Base-by-base conservation (phyloP, 2,329 filamentous ascomycete species). In the Pseudodiploospora longispora region DNA sequence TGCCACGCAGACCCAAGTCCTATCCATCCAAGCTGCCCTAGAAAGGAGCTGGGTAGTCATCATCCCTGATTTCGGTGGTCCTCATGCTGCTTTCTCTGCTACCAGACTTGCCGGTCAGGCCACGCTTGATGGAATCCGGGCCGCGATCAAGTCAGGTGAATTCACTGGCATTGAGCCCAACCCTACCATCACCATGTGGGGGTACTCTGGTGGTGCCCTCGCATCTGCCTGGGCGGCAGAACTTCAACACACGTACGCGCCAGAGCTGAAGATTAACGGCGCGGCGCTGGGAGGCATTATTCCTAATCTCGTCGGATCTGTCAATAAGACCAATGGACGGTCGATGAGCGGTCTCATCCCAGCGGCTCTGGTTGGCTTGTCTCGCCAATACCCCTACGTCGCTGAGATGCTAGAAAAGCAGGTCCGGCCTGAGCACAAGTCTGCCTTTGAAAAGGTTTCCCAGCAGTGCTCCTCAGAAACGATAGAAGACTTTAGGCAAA, bases 41-140 rank as follows among this genome's bases (percentile, higher is more conserved):
- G 57, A 60, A 5, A 44, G 60, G 50, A 70, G 71, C 6, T 75
- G 70, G 70, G 58, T 67, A 19, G 67, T 76, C 27, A 68, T 64
- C 10, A 56, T 69, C 61, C 70, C 72, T 0, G 73, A 76, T 50
- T 68, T 64, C 43, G 62, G 71, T 43, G 69, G 69, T 1, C 66
- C 67, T 3, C 55, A 56, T 10, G 69, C 68, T 1, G 62, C 68
- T 3, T 75, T 69, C 50, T 53, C 62, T 1, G 64, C 66, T 8
- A 67, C 67, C 38, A 55, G 59, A 6, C 57, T 65, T 10, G 64
- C 63, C 4, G 70, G 67, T 0, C 60, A 72, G 31, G 63, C 66
- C 1, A 66, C 63, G 10, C 57, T 73, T 10, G 66, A 74, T 49
- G 63, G 63, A 6, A 58, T 72, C 10, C 65, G 70, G 19, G 69